Conservation (phyloP, 164 flowering plant genomes). For the Saururus chinensis region DNA sequence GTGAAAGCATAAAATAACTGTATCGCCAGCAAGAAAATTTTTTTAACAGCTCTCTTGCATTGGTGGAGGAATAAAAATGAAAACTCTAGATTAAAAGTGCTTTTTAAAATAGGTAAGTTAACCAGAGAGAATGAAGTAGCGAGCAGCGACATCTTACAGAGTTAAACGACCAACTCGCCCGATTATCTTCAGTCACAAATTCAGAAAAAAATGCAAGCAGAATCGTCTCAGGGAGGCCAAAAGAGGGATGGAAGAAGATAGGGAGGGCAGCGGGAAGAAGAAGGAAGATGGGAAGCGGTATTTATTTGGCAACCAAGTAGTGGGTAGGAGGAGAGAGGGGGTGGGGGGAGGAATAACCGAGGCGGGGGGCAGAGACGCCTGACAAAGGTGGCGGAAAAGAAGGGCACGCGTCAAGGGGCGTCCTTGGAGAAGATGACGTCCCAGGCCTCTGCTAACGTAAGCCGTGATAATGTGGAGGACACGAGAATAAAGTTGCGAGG, state of each 20-base stretch:
- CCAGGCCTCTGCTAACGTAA: conserved; percentile 26
- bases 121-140: too few species aligned
- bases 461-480: conserved; percentile 4
- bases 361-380: conserved; percentile 6
- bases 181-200: too few species aligned
- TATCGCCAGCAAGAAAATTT: too few species aligned
- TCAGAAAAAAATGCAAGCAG: too few species aligned
- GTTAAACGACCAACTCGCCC: too few species aligned
- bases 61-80: too few species aligned
- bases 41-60: too few species aligned
- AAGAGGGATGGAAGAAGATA: background rate
- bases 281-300: background rate
- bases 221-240: too few species aligned
- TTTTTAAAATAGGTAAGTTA: too few species aligned
- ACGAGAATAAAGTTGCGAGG: background rate
- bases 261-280: background rate
- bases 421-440: conserved; percentile 18
- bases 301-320: background rate
- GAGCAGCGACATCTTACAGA: too few species aligned
- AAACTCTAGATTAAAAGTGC: too few species aligned
- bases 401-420: conserved; percentile 35
- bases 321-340: background rate
- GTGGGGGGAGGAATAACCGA: background rate
- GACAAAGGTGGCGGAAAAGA: conserved; percentile 25
- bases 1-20: too few species aligned